Evolutionary conservation across 1,139 yeast species (phyloP).

Genomic region (Blastobotrys ciferrii): DNA sequence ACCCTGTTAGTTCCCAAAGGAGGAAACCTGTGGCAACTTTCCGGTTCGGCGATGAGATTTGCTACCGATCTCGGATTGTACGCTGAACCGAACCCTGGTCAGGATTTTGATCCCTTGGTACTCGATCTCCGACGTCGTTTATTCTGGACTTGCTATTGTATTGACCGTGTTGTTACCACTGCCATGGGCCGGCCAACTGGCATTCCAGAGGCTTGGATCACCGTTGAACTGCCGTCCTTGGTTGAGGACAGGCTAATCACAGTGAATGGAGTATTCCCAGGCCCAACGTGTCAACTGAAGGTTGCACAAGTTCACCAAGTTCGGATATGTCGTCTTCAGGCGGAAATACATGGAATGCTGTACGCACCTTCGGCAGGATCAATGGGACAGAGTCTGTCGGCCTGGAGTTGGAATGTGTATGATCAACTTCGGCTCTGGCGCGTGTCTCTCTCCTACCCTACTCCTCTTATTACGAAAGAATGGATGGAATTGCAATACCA

Average conservation of each 20-base stretch:
- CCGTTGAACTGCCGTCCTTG: conserved; percentile 11
- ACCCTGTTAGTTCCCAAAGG: conserved; percentile 11
- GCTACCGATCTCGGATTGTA: conserved; percentile 13
- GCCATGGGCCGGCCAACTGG: conserved; percentile 14
- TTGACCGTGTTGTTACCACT: conserved; percentile 13
- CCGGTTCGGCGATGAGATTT: conserved; percentile 11
- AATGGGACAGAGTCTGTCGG: background rate
- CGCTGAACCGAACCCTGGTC: conserved; percentile 13
- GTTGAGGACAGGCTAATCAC: conserved; percentile 13
- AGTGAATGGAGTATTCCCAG: conserved; percentile 3
- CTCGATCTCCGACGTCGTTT: conserved; percentile 11
- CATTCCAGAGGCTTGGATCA: conserved; percentile 12
- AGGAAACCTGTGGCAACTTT: conserved; percentile 14
- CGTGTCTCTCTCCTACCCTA: conserved; percentile 5
- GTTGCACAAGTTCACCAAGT: conserved; percentile 11
- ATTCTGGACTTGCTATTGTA: conserved; percentile 16
- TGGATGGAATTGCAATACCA: conserved; percentile 14
- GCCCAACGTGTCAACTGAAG: conserved; percentile 14
- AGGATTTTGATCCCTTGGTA: conserved; percentile 10
- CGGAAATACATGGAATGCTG: conserved; percentile 12
- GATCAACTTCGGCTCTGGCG: conserved; percentile 14
- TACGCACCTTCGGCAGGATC: conserved; percentile 1
- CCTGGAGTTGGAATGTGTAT: conserved; percentile 14
- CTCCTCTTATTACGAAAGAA: conserved; percentile 14
- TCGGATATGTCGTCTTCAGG: conserved; percentile 10